Evolutionary conservation across 208 protist genomes (phyloP).

Genomic region (Angomonas ambiguus): DNA sequence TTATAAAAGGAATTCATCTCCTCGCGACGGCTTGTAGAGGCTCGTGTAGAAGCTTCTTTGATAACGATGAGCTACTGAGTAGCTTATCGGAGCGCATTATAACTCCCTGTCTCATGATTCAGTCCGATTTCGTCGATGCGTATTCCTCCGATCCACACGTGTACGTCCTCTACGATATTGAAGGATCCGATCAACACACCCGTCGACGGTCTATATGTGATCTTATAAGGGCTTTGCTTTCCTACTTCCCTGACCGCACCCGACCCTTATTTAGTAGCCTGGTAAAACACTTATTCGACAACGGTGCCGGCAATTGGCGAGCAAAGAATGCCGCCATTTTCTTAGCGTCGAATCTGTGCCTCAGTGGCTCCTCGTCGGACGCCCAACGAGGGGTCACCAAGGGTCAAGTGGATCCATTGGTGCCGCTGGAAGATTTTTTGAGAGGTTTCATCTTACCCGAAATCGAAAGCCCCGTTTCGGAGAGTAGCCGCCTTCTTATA

Average conservation of each 20-base stretch:
- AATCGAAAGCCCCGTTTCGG: slow-evolving; percentile 42
- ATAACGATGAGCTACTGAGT: slow-evolving; percentile 53
- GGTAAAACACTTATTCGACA: slow-evolving; percentile 50
- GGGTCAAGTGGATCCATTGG: slow-evolving; percentile 57
- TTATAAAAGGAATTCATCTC: slow-evolving; percentile 86
- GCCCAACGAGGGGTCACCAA: slow-evolving; percentile 43
- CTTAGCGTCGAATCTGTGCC: slow-evolving; percentile 88
- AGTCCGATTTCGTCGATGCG: slow-evolving; percentile 89
- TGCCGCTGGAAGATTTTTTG: slow-evolving; percentile 91
- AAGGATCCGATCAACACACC: slow-evolving; percentile 93
- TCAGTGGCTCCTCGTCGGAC: slow-evolving; percentile 66
- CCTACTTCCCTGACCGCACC: slow-evolving; percentile 54
- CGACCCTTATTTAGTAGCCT: slow-evolving; percentile 56
- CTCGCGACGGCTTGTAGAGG: slow-evolving; percentile 81
- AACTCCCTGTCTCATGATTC: slow-evolving; percentile 91
- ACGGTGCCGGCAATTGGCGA: slow-evolving; percentile 78
- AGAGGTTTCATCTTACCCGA: slow-evolving; percentile 83
- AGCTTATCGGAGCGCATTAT: slow-evolving; percentile 91
- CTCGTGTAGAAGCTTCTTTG: slow-evolving; percentile 76
- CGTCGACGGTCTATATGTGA: slow-evolving; percentile 89
- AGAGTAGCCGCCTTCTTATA: slow-evolving; percentile 74
- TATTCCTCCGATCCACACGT: slow-evolving; percentile 93
- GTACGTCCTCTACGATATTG: slow-evolving; percentile 96
- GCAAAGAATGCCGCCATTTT: slow-evolving; percentile 96
- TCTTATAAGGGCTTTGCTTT: slow-evolving; percentile 86